These are phyloP conservation scores for Phytophthora capsici DNA, from an alignment of 352 stramenopile genomes.

Conservation along the genomic window DNA sequence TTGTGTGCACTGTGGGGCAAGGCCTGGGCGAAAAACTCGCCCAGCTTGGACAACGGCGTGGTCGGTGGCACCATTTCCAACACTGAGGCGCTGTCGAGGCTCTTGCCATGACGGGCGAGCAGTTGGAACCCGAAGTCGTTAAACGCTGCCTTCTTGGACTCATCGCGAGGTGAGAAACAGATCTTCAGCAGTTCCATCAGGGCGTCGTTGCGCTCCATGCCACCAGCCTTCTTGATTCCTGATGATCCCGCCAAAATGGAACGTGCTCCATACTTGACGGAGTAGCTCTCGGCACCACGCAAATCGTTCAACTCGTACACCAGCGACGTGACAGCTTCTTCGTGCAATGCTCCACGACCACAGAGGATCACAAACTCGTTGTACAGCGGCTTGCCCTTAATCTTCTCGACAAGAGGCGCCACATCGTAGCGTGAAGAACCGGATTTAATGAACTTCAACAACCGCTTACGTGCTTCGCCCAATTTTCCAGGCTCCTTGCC, in stretches of 20 bases:
- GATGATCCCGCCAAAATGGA: slow-evolving; percentile 19
- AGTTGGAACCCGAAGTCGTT: slow-evolving; percentile 84
- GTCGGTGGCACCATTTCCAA: slow-evolving; percentile 68
- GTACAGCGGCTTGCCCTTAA: slow-evolving; percentile 76
- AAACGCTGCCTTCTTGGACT: slow-evolving; percentile 83
- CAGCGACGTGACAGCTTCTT: slow-evolving; percentile 78
- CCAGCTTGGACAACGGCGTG: slow-evolving; percentile 84
- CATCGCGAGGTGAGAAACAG: slow-evolving; percentile 78
- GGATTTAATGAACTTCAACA: slow-evolving; percentile 85
- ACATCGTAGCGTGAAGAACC: slow-evolving; percentile 83
- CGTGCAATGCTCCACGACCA: slow-evolving; percentile 77
- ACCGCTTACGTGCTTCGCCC: slow-evolving; percentile 75
- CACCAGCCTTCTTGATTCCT: slow-evolving; percentile 34
- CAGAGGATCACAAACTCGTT: slow-evolving; percentile 90
- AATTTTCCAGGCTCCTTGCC: slow-evolving; percentile 77
- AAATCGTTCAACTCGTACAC: slow-evolving; percentile 85
- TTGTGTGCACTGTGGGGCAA: slow-evolving; percentile 85
- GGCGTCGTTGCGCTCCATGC: slow-evolving; percentile 70
- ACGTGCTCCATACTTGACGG: slow-evolving; percentile 74
- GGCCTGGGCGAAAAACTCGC: slow-evolving; percentile 84
- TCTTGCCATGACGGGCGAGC: slow-evolving; percentile 79
- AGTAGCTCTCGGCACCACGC: slow-evolving; percentile 83
- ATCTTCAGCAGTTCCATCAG: slow-evolving; percentile 82
- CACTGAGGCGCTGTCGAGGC: slow-evolving; percentile 70
- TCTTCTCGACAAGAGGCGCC: slow-evolving; percentile 71